Evolutionary conservation across 768 basidiomycete genomes (phyloP).

Genomic region (Lentinus tigrinus): DNA sequence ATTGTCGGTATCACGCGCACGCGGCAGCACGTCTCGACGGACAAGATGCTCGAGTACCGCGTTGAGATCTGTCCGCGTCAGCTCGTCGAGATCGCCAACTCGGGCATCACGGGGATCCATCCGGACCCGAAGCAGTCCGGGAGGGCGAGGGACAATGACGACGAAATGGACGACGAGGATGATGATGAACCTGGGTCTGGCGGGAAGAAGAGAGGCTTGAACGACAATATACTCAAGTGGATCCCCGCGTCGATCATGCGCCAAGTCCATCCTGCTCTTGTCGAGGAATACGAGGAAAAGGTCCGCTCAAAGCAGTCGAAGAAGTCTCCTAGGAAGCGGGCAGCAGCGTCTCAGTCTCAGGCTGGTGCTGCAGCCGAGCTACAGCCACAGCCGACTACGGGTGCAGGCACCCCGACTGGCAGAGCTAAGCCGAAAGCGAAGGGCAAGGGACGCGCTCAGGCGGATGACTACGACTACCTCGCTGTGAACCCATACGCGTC

Average conservation of each 20-base stretch:
- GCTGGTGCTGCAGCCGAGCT: neutral
- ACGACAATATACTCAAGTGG: constrained; percentile 38
- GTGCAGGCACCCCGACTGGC: too few species aligned
- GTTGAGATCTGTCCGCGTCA: constrained; percentile 36
- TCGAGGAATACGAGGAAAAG: constrained; percentile 32
- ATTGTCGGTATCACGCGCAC: constrained; percentile 35
- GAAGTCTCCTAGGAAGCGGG: constrained; percentile 11
- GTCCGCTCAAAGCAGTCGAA: constrained; percentile 31
- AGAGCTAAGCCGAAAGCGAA: neutral
- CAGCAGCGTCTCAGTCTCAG: constrained; percentile 10
- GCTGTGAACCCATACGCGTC: neutral
- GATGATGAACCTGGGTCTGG: constrained; percentile 5
- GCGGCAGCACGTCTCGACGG: constrained; percentile 40
- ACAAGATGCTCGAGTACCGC: constrained; percentile 42
- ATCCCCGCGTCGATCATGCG: constrained; percentile 41
- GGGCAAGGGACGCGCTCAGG: neutral
- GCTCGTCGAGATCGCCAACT: constrained; percentile 32
- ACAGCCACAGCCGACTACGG: neutral
- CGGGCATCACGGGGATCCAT: constrained; percentile 31
- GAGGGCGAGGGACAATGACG: neutral
- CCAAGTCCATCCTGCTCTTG: constrained; percentile 40
- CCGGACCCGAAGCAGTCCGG: constrained; percentile 11
- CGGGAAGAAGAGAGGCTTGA: constrained; percentile 25
- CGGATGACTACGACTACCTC: neutral
- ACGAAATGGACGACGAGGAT: neutral